Percentiles rank a stretch among this genome's conserved stretches.
Conservation (phyloP, 768 basidiomycete genomes). For the Cystofilobasidium capitatum region DNA sequence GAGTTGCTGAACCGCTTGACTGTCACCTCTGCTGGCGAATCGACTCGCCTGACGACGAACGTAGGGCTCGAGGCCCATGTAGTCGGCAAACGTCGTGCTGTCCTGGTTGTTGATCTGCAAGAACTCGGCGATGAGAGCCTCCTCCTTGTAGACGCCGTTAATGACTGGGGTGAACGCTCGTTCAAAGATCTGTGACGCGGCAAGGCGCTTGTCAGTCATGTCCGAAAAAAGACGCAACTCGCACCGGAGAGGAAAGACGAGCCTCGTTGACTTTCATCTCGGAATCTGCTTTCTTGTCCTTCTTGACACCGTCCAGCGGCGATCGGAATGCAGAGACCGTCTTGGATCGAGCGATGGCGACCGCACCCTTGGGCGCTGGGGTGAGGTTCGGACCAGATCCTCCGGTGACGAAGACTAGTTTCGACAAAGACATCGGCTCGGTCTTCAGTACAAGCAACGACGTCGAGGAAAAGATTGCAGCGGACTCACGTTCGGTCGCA, state of each 20-base stretch:
- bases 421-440: not conserved
- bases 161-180: slow-evolving; percentile 60
- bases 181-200: slow-evolving; percentile 54
- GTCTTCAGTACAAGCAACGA: not conserved
- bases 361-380: slow-evolving; percentile 7
- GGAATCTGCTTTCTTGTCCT: slow-evolving; percentile 51
- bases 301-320: slow-evolving; percentile 44
- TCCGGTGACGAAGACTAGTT: slow-evolving; percentile 13
- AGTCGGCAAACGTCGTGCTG: slow-evolving; percentile 81
- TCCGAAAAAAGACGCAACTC: not conserved
- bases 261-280: slow-evolving; percentile 66
- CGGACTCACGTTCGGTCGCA: slow-evolving; percentile 11
- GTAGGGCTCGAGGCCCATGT: slow-evolving; percentile 86
- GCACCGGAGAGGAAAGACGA: slow-evolving; percentile 22
- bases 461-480: not conserved
- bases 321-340: slow-evolving; percentile 42
- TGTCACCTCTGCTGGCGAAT: slow-evolving; percentile 46
- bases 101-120: slow-evolving; percentile 68
- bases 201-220: not conserved
- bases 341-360: slow-evolving; percentile 20
- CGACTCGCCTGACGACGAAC: slow-evolving; percentile 85
- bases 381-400: not conserved
- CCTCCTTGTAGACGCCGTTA: slow-evolving; percentile 67
- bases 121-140: slow-evolving; percentile 82
- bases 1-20: slow-evolving; percentile 56